Evolutionary conservation across 2,329 filamentous ascomycete genomes (phyloP), one percentile per base, ranked within the genome.

Genomic region (Xylariomycetidae sp.): DNA sequence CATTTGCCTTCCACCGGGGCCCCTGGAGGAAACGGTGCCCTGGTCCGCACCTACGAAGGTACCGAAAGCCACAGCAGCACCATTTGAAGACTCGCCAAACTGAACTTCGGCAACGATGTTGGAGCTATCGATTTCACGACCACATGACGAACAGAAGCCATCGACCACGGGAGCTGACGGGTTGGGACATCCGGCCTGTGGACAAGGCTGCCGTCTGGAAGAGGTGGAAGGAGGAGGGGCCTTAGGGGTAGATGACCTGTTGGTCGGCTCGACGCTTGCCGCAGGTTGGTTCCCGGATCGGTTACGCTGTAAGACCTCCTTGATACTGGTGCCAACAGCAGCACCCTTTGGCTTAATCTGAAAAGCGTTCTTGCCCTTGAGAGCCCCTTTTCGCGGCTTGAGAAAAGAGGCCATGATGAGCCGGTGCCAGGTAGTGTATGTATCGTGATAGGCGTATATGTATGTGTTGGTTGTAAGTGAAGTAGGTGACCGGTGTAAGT

Each of bases 41-140:
- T 96, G 88, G 57, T 89, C 86, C 38, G 88, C 85, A 34, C 80
- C 83, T 40, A 98, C 80, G 54, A 83, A 94, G 42, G 82, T 89
- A 57, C 92, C 92, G 58, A 96, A 88, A 13, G 96, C 88, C 31
- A 94, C 77, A 33, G 90, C 89, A 30, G 86, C 88, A 51, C 92
- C 92, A 20, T 79, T 81, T 0, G 86, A 79, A 17, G 80, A 84
- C 66, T 98, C 90, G 45, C 88, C 88, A 54, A 97, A 98, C 15
- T 82, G 82, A 42, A 97, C 78, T 59, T 98, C 92, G 30, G 88
- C 78, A 38, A 96, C 89, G 42, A 97, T 95, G 53, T 94, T 88
- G 56, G 80, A 82, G 54, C 94, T 85, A 48, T 85, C 82, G 36
- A 90, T 77, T 46, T 95, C 79, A 40, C 79, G 82, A 72, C 88